A percentile compares a stretch with the other conserved stretches of the same genome.
These are phyloP conservation scores for Cordyceps cicadae DNA, from an alignment of 2,329 filamentous ascomycete genomes.

Conservation along the genomic window DNA sequence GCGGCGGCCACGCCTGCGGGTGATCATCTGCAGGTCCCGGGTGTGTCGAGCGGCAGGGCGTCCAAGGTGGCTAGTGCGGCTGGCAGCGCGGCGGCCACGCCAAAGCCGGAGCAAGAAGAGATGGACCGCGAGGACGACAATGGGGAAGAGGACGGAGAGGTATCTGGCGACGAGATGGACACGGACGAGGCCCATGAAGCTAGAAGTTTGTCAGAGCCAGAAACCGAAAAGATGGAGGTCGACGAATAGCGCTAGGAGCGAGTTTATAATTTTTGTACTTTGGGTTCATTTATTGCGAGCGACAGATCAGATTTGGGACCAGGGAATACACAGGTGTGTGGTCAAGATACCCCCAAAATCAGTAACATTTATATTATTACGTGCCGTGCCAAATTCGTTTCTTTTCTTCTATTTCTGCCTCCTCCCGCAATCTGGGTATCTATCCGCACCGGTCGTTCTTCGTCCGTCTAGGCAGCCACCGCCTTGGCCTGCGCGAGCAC, in stretches of 20 bases:
- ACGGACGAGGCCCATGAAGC: background rate
- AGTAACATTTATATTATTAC: background rate
- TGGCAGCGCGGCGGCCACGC: slow-evolving; percentile 21
- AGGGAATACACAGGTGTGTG: slow-evolving; percentile 11
- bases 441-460: slow-evolving; percentile 9
- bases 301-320: background rate
- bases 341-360: slow-evolving; percentile 14
- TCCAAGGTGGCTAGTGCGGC: slow-evolving; percentile 20
- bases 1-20: slow-evolving; percentile 23
- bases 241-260: slow-evolving; percentile 31
- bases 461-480: background rate
- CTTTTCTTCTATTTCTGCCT: background rate
- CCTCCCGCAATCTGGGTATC: slow-evolving; percentile 16
- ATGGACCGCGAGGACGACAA: slow-evolving; percentile 24
- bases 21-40: slow-evolving; percentile 13
- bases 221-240: slow-evolving; percentile 53
- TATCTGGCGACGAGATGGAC: slow-evolving; percentile 27
- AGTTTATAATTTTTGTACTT: slow-evolving; percentile 9
- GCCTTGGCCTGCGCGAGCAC: slow-evolving; percentile 42
- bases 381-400: background rate
- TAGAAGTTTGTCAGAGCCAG: slow-evolving; percentile 29
- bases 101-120: slow-evolving; percentile 15
- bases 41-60: slow-evolving; percentile 16
- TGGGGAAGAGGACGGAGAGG: slow-evolving; percentile 53
- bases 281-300: background rate